Evolutionary conservation across 306 rosid genomes (phyloP).

Genomic region (Quercus cerris): DNA sequence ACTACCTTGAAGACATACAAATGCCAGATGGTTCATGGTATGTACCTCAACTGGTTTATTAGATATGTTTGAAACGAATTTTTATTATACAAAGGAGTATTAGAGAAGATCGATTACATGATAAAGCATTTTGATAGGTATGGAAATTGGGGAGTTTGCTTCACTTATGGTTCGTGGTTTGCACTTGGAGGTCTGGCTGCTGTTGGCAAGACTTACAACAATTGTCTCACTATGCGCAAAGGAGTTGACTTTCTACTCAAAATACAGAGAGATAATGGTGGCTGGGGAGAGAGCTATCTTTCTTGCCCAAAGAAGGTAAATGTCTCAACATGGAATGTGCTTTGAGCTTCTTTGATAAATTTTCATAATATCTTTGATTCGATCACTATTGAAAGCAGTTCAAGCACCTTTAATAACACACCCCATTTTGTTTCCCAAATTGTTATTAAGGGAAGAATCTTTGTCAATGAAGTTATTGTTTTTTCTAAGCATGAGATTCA

Average conservation of each 20-base stretch:
- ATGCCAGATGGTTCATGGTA: conserved; percentile 40
- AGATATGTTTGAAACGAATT: background rate
- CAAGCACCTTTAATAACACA: background rate
- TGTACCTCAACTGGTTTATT: background rate
- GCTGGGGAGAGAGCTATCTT: conserved; percentile 75
- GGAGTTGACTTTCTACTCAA: conserved; percentile 46
- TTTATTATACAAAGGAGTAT: too few relatives aligned
- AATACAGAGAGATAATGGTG: conserved; percentile 53
- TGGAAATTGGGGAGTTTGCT: conserved; percentile 66
- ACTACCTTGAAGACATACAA: conserved; percentile 38
- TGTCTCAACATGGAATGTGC: background rate
- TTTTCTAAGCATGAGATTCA: too few relatives aligned
- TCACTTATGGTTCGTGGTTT: conserved; percentile 57
- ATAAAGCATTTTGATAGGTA: conserved; percentile 14
- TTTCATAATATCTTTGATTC: background rate
- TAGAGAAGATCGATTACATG: background rate
- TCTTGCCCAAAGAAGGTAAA: conserved; percentile 49
- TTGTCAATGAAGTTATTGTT: background rate
- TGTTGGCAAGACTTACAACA: conserved; percentile 48
- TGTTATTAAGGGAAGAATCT: background rate
- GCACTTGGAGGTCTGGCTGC: conserved; percentile 59
- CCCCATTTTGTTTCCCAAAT: background rate
- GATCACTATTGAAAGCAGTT: background rate
- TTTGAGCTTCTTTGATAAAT: too few relatives aligned
- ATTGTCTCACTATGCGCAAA: conserved; percentile 41